These are phyloP conservation scores for Saxophila tyrrhenica DNA, from an alignment of 495 filamentous ascomycete genomes.

Conservation along the genomic window DNA sequence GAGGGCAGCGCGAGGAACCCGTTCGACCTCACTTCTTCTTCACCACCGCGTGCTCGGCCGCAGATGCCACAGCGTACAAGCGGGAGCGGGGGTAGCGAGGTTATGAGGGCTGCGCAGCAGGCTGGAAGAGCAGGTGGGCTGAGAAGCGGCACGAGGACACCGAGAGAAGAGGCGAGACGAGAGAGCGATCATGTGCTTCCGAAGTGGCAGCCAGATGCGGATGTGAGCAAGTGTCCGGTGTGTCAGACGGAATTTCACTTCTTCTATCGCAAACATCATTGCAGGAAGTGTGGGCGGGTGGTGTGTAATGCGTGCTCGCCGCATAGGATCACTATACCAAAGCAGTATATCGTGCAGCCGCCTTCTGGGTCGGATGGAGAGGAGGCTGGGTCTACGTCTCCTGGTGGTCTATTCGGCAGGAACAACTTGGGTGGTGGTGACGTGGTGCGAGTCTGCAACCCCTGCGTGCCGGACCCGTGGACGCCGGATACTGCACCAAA, in stretches of 20 bases:
- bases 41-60: not conserved
- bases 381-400: slow-evolving; percentile 2
- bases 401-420: slow-evolving; percentile 1
- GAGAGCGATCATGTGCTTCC: slow-evolving; percentile 42
- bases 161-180: not conserved
- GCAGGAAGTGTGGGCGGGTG: slow-evolving; percentile 88
- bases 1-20: not conserved
- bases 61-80: not conserved
- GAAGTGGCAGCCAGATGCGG: slow-evolving; percentile 75
- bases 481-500: slow-evolving; percentile 7
- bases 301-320: slow-evolving; percentile 88
- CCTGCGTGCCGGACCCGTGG: slow-evolving; percentile 77
- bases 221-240: slow-evolving; percentile 70
- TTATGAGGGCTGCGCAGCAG: not conserved
- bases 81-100: not conserved
- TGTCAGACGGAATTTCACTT: slow-evolving; percentile 68
- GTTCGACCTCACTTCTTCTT: slow-evolving; percentile 1
- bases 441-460: slow-evolving; percentile 84
- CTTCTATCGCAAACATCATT: slow-evolving; percentile 86
- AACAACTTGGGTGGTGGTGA: slow-evolving; percentile 66
- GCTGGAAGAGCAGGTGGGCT: not conserved
- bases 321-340: slow-evolving; percentile 86
- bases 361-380: slow-evolving; percentile 32
- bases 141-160: not conserved
- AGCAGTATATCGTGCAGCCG: slow-evolving; percentile 84